A percentile compares a stretch with the other conserved stretches of the same genome.
Conservation (phyloP, 83 land plant species). For the Thuja plicata region DNA sequence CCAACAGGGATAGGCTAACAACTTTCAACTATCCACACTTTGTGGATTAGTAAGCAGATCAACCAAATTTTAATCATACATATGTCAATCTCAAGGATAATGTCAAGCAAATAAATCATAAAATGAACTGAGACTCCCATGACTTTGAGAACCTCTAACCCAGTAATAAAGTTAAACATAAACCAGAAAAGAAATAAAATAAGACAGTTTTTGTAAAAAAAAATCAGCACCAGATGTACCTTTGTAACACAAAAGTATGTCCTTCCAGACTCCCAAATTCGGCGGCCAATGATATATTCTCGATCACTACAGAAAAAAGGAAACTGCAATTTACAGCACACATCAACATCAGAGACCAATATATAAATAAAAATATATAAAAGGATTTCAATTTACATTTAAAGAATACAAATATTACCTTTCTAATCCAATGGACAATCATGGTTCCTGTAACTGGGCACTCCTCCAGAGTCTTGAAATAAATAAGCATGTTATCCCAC, state of each 20-base stretch:
- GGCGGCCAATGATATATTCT: constrained; percentile 82
- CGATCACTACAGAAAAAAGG: constrained; percentile 97
- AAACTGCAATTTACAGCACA: constrained; percentile 54
- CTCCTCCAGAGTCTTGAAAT: constrained; percentile 71
- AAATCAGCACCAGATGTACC: constrained; percentile 38
- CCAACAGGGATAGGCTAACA: not conserved
- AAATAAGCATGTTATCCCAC: constrained; percentile 90
- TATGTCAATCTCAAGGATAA: not conserved
- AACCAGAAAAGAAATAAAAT: not conserved
- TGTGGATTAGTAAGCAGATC: not conserved
- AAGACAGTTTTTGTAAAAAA: not conserved
- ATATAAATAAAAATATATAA: not conserved
- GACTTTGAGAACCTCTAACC: not conserved
- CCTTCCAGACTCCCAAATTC: constrained; percentile 85
- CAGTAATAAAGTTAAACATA: not conserved
- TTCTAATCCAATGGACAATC: constrained; percentile 87
- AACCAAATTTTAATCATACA: not conserved
- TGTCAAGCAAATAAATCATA: not conserved
- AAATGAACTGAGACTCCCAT: not conserved
- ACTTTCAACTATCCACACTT: not conserved
- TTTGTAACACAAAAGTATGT: constrained; percentile 83
- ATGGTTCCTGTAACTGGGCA: constrained; percentile 57
- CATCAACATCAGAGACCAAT: constrained; percentile 4
- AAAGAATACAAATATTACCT: constrained; percentile 39
- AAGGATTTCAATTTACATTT: not conserved